Evolutionary conservation across 1,284 basidiomycete genomes (phyloP), one percentile per base, ranked within the genome.

Genomic region (Boletellus deceptivus): DNA sequence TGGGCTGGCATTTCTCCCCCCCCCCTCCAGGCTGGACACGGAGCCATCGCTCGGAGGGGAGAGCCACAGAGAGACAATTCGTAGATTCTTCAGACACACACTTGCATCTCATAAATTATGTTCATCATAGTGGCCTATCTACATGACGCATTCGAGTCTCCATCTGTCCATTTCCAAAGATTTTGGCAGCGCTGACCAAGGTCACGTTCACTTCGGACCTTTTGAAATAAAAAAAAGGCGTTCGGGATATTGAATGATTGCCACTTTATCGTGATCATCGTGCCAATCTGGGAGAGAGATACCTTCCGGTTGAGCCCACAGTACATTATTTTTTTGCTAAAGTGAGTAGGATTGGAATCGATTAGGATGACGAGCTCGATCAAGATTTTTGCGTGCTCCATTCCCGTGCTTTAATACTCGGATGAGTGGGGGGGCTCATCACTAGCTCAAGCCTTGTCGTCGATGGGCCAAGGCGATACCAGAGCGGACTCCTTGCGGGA

Each of bases 181-280:
- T 41, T 35, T 35, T 24, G 20, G 42, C 14, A 29, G 40, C 24
- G 22, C 18, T 40, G 7, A 14, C 36, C 20, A 46, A 37, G 34
- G 35, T 49, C 60, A 58, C 62, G 64, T 64, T 70, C 60, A 67
- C 55, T 36, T 67, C 66, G 64, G 64, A 55, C 25, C 33, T 58
- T 31, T 31, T 31, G 29, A 31, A 13, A 31, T 10, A 31, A 13
- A 47, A 35, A 34, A 44, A 49, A 44, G 6, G 16, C 0, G 7
- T 11, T 27, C 60, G 67, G 65, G 38, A 4, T 43, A 38, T 53
- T 50, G 14, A 59, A 33, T 54, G 50, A 56, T 65, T 40, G 17
- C 65, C 53, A 31, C 46, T 34, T 22, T 39, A 54, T 63, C 52
- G 52, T 53, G 51, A 57, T 61, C 45, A 50, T 44, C 18, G 22